phyloP scores from a whole-genome alignment of 2,329 filamentous ascomycete genomes.

The Ceratocystis ficicola region DNA sequence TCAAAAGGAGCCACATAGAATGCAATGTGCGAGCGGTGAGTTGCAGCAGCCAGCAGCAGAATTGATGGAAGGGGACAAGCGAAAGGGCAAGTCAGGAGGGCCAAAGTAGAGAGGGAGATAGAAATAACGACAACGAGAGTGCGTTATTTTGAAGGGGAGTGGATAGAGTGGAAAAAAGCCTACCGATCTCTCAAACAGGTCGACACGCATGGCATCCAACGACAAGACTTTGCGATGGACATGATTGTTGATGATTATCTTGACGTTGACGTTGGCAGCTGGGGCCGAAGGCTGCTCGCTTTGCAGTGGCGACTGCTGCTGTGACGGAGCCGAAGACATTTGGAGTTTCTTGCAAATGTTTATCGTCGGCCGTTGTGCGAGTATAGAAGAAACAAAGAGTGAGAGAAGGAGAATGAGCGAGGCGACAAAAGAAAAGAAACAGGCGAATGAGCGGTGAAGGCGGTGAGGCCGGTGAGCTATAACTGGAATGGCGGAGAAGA shows the following conservation, averaged over 20 bases:
- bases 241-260: not conserved
- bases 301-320: no score
- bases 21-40: no score
- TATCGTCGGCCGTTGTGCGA: no score
- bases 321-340: no score
- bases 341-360: no score
- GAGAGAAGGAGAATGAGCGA: not conserved
- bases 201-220: conserved; percentile 36
- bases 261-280: conserved; percentile 8
- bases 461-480: not conserved
- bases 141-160: not conserved
- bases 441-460: conserved; percentile 1
- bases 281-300: not conserved
- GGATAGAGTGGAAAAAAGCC: conserved; percentile 30
- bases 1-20: no score
- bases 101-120: not conserved
- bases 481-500: conserved; percentile 20
- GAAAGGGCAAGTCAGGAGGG: not conserved
- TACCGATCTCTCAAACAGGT: conserved; percentile 72
- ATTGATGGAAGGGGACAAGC: not conserved
- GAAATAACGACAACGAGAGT: not conserved
- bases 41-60: not conserved
- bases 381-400: no score
- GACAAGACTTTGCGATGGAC: conserved; percentile 5
- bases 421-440: not conserved